Conservation (phyloP, 2,329 filamentous ascomycete species). For the Fusarium nodosum region DNA sequence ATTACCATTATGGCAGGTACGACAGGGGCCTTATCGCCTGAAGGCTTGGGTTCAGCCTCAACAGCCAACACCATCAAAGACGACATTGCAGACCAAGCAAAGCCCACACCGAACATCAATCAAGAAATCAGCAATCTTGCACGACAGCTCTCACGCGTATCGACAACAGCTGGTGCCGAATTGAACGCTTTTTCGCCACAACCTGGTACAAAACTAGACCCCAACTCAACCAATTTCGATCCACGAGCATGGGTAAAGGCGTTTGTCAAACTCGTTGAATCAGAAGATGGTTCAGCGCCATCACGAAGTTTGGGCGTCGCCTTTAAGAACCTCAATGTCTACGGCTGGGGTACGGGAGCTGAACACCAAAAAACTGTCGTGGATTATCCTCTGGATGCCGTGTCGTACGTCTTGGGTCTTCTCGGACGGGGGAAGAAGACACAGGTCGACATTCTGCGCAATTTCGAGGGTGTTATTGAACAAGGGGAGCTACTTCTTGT, state of each 20-base stretch:
- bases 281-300: constrained; percentile 45
- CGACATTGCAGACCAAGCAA: neutral
- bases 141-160: constrained; percentile 27
- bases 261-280: constrained; percentile 47
- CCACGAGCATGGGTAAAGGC: constrained; percentile 48
- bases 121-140: constrained; percentile 34
- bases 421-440: constrained; percentile 15
- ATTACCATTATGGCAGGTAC: neutral
- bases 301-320: constrained; percentile 48
- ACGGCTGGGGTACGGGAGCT: constrained; percentile 45
- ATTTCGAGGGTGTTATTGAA: constrained; percentile 51
- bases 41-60: constrained; percentile 13
- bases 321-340: constrained; percentile 48
- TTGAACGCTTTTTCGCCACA: constrained; percentile 41
- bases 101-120: neutral
- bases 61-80: constrained; percentile 18
- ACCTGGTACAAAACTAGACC: constrained; percentile 44
- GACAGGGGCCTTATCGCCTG: constrained; percentile 1
- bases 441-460: constrained; percentile 47
- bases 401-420: constrained; percentile 15
- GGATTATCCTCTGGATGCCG: constrained; percentile 42
- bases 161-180: constrained; percentile 31
- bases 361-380: constrained; percentile 47
- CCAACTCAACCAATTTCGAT: constrained; percentile 48
- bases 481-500: constrained; percentile 51